A percentile compares a stretch with the other conserved stretches of the same genome.
These are phyloP conservation scores for Ophiostoma triangulosporum DNA, from an alignment of 2,329 filamentous ascomycete species.

Conservation along the genomic window DNA sequence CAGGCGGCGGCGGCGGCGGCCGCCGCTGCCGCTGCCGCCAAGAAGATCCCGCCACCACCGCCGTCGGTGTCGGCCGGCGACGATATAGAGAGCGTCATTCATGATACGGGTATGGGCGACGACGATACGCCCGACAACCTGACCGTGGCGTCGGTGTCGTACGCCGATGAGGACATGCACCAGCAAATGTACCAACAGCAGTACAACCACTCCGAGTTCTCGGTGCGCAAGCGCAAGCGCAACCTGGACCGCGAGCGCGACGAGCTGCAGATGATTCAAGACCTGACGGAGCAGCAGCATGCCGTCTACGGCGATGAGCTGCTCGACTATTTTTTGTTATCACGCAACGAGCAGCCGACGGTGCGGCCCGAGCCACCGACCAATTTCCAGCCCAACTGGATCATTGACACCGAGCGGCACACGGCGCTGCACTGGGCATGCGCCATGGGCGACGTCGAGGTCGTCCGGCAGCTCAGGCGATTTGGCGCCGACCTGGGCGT, in stretches of 20 bases:
- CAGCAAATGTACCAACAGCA: slow-evolving; percentile 21
- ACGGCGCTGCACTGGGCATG: slow-evolving; percentile 95
- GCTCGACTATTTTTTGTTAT: slow-evolving; percentile 88
- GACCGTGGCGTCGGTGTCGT: slow-evolving; percentile 68
- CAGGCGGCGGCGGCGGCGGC: background rate
- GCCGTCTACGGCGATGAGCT: slow-evolving; percentile 85
- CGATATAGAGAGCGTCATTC: slow-evolving; percentile 44
- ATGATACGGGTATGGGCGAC: slow-evolving; percentile 44
- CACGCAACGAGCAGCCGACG: slow-evolving; percentile 62
- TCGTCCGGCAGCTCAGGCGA: slow-evolving; percentile 74
- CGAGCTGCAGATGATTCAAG: slow-evolving; percentile 37
- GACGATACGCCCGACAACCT: slow-evolving; percentile 74
- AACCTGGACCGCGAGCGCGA: slow-evolving; percentile 53
- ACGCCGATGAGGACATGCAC: slow-evolving; percentile 59
- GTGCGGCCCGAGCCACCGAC: slow-evolving; percentile 64
- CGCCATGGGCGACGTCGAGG: slow-evolving; percentile 89
- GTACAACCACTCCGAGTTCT: slow-evolving; percentile 53
- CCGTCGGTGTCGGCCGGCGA: slow-evolving; percentile 26
- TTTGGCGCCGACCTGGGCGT: slow-evolving; percentile 64
- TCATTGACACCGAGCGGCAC: slow-evolving; percentile 87
- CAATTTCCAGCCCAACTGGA: slow-evolving; percentile 77
- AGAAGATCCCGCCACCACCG: background rate
- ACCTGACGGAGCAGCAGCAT: slow-evolving; percentile 67
- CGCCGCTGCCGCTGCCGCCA: slow-evolving; percentile 23
- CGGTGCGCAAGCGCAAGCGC: slow-evolving; percentile 59